Evolutionary conservation across 768 basidiomycete species (phyloP).

Genomic region (Asterophora lycoperdoides): DNA sequence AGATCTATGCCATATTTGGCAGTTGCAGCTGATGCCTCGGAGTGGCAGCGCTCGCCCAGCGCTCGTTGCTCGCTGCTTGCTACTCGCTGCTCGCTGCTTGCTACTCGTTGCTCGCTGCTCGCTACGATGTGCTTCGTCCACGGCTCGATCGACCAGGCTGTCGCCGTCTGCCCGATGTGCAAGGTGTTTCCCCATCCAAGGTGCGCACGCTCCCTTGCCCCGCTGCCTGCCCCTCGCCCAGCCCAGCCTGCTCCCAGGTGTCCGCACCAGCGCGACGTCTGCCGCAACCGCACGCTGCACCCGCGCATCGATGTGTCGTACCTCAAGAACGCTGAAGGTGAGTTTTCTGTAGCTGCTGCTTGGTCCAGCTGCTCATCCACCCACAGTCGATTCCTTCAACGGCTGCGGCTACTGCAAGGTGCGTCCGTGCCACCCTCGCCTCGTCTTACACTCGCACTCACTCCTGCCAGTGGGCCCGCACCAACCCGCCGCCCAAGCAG

Average conservation of each 20-base stretch:
- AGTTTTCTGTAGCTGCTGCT: constrained; percentile 19
- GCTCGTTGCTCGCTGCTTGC: too few relatives aligned
- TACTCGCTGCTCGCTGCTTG: too few relatives aligned
- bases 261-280: constrained; percentile 71
- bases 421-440: constrained; percentile 19
- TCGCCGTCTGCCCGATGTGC: constrained; percentile 77
- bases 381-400: constrained; percentile 71
- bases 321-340: constrained; percentile 87
- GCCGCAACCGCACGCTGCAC: constrained; percentile 68
- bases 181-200: constrained; percentile 70
- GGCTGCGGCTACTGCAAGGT: constrained; percentile 93
- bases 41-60: too few relatives aligned
- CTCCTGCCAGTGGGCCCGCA: constrained; percentile 68
- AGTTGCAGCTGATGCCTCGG: too few relatives aligned
- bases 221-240: constrained; percentile 12
- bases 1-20: too few relatives aligned
- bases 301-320: constrained; percentile 75
- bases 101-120: too few relatives aligned
- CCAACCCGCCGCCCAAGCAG: constrained; percentile 49
- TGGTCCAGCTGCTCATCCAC: constrained; percentile 14
- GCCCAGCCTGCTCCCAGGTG: constrained; percentile 47
- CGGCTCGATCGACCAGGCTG: constrained; percentile 65
- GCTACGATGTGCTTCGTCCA: constrained; percentile 64
- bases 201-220: constrained; percentile 30
- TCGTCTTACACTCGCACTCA: constrained; percentile 17